Percentiles rank a stretch among this genome's conserved stretches.
phyloP scores from a whole-genome alignment of 805 yeast species.

The Cyberlindnera veronae region DNA sequence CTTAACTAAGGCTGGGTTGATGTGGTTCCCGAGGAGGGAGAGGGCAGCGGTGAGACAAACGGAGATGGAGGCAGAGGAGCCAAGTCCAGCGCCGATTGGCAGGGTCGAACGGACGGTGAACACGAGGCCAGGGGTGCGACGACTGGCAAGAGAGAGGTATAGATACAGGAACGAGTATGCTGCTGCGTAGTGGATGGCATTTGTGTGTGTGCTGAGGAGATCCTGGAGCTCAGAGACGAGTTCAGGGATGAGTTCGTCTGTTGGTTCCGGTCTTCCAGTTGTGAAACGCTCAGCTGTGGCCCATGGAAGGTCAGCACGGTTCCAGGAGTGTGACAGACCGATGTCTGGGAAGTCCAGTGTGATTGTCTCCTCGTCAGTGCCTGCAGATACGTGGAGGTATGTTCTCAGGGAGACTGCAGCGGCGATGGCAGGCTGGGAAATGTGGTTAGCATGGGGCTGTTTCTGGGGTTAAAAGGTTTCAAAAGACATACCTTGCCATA shows the following conservation, averaged over 20 bases:
- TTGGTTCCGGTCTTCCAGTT: conserved; percentile 28
- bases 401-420: conserved; percentile 89
- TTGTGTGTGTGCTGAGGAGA: conserved; percentile 42
- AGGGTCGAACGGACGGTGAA: conserved; percentile 76
- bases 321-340: conserved; percentile 62
- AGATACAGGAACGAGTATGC: conserved; percentile 83
- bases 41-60: conserved; percentile 82
- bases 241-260: conserved; percentile 58
- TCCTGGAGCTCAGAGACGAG: conserved; percentile 47
- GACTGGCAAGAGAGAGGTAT: conserved; percentile 54
- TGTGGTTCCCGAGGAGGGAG: conserved; percentile 54
- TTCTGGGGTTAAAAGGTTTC: background rate
- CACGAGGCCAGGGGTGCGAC: conserved; percentile 44
- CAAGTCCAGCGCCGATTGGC: conserved; percentile 96
- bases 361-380: conserved; percentile 39
- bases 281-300: conserved; percentile 29
- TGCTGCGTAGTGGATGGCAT: conserved; percentile 67
- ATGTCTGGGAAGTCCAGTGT: conserved; percentile 84
- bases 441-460: background rate
- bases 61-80: conserved; percentile 87
- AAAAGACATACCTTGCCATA: conserved; percentile 54
- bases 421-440: conserved; percentile 78
- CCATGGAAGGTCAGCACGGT: conserved; percentile 59
- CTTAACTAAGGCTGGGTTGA: conserved; percentile 36
- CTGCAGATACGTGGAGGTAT: conserved; percentile 61